Base-by-base conservation (phyloP, 164 flowering plant genomes). In the Piper longum region DNA sequence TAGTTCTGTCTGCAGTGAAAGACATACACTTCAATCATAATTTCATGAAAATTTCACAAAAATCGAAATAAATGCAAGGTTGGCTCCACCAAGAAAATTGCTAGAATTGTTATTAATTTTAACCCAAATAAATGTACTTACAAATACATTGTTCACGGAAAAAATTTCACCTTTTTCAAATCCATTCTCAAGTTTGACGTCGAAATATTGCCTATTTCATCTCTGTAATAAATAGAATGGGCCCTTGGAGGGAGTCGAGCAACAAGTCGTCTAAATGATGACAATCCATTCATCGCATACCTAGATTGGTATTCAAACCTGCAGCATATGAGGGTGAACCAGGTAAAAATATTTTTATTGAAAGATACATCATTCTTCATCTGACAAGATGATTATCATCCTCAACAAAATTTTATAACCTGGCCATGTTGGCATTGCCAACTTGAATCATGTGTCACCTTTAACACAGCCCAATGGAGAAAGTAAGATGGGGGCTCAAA, bases 201-300 rank as follows among this genome's bases (percentile, higher is more conserved):
- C 54, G 97, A 95, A 55, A 95, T 84, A 71, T 91, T 95, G 66
- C 99, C 99, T 69, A 89, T 95, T 48, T 84, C 89, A 75, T 95
- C 99, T 71, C 97, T 83, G 57, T 87, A 95, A 70, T 91, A 91
- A 62, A 91, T 79, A 26, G 99, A 95, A 82, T 85, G 96, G 67
- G 95, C 95, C 63, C 93, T 82, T 61, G 91, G 88, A 11, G 99
- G 99, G 67, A 95, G 70, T 71, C 70, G 83, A n/a, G 91, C 97
- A 66, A 82, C 70, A 69, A 95, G 86, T 69, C 61, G 71, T 65
- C 75, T 80, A 72, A 95, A 80, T 62, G 97, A 86, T 45, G 96
- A 80, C 61, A 85, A 91, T 61, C 97, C 97, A 77, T 81, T 74
- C 39, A 26, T 26, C 36, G 36, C 36, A 26, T 26, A 26, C 36